Conservation (phyloP, 108 stramenopile species). For the Skeletonema menzelii region DNA sequence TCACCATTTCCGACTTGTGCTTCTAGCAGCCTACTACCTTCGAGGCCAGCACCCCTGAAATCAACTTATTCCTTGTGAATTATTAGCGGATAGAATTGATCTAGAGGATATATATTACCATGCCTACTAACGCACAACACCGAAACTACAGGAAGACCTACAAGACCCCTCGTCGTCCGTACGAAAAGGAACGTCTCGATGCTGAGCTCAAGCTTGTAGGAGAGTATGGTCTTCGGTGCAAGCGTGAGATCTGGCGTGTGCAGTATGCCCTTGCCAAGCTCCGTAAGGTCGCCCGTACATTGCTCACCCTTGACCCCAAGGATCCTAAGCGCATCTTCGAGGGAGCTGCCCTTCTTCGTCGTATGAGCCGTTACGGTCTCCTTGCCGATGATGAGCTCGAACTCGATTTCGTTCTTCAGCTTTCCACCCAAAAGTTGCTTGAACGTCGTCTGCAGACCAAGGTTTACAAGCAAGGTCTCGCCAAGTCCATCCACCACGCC, state of each 20-base stretch:
- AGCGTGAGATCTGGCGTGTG: slow-evolving; percentile 99
- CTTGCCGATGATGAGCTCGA: slow-evolving; percentile 96
- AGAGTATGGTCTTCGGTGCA: slow-evolving; percentile 99
- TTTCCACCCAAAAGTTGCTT: slow-evolving; percentile 98
- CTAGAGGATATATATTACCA: slow-evolving; percentile 15
- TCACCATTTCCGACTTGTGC: neutral
- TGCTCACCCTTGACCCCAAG: slow-evolving; percentile 95
- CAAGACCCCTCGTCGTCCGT: slow-evolving; percentile 99
- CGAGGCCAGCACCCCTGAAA: neutral
- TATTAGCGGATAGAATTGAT: neutral
- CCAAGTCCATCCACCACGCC: slow-evolving; percentile 99
- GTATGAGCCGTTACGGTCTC: slow-evolving; percentile 96
- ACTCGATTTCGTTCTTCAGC: slow-evolving; percentile 96
- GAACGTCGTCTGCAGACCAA: slow-evolving; percentile 97
- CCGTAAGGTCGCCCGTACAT: slow-evolving; percentile 97
- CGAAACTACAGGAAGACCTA: slow-evolving; percentile 93
- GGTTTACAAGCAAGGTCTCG: slow-evolving; percentile 98
- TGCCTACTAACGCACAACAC: slow-evolving; percentile 59
- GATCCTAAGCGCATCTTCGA: slow-evolving; percentile 99
- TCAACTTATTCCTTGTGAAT: neutral
- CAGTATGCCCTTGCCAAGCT: slow-evolving; percentile 99
- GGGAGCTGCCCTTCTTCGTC: slow-evolving; percentile 97
- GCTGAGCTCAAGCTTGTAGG: slow-evolving; percentile 98
- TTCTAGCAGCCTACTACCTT: neutral
- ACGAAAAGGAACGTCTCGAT: slow-evolving; percentile 99